Evolutionary conservation across 805 yeast species (phyloP), one percentile per base, ranked within the genome.

Genomic region (Kodamaea hsintzibuensis): DNA sequence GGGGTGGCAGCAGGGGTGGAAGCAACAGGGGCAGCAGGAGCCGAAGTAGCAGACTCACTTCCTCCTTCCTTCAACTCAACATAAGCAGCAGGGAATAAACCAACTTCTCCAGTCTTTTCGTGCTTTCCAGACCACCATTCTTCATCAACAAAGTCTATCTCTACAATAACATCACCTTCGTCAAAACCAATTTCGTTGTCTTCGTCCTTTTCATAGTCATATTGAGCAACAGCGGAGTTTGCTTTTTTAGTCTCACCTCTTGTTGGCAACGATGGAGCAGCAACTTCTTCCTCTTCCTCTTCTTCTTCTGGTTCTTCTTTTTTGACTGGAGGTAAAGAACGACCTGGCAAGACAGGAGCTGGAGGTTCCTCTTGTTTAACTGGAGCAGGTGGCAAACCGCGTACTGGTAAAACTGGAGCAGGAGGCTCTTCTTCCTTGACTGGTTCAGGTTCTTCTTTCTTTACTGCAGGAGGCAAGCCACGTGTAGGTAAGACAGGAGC

Each of bases 141-240:
- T 54, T 84, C 88, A 63, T 86, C 91, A 13, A 84, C 81, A 60
- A 83, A 80, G 56, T 86, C 88, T 57, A 89, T 84, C 25, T 83
- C 83, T n/a, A 78, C 71, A 56, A 89, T 82, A 37, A 66, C 59
- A 58, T 89, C 95, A 51, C 89, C 91, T 60, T 85, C 92, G 16
- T 59, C 73, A 47, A 89, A 81, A 0, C 78, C 78, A 50, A 89
- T 82, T 67, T 89, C 96, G 61, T 88, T 86, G 52, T 86, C 92
- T 62, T 88, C 96, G 56, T 83, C 90, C 62, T 84, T 82, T 59
- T 77, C 85, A 59, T 86, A 88, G 56, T 88, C 95, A 68, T 91
- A 95, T 64, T 85, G 87, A 4, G 95, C 98, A 56, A 82, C 67
- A 1, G 98, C 99, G 35, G 77, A 69, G 46, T 47, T 43, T 46